Evolutionary conservation across 2,329 filamentous ascomycete genomes (phyloP).

Genomic region (Paecilomyces variotii): DNA sequence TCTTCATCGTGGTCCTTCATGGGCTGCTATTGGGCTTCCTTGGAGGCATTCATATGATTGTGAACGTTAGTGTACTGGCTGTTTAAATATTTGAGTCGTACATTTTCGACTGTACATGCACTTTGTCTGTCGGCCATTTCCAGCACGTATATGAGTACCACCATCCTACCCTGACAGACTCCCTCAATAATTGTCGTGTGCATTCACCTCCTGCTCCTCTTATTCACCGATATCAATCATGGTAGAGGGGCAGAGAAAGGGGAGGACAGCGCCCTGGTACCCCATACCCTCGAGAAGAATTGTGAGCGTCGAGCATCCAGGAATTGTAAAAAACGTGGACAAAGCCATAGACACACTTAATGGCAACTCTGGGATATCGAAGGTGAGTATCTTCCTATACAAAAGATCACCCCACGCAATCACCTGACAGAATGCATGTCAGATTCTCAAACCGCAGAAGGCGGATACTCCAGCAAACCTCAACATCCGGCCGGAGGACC

Average conservation of each 20-base stretch:
- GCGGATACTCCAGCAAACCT: conserved; percentile 51
- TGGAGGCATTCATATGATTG: neutral
- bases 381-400: conserved; percentile 28
- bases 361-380: conserved; percentile 46
- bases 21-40: neutral
- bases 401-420: neutral
- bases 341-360: conserved; percentile 57
- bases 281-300: conserved; percentile 45
- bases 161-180: neutral
- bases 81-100: neutral
- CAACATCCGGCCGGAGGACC: conserved; percentile 73
- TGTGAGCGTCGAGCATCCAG: conserved; percentile 59
- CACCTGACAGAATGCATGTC: neutral
- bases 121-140: neutral
- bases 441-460: conserved; percentile 41
- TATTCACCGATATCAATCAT: conserved; percentile 6
- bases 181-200: neutral
- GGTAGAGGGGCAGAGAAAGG: conserved; percentile 11
- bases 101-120: neutral
- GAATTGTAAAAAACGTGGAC: conserved; percentile 56
- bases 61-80: neutral
- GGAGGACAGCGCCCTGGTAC: conserved; percentile 40
- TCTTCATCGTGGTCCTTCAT: neutral
- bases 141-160: conserved; percentile 3
- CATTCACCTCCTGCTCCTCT: neutral